These are phyloP conservation scores for Ogataea nonfermentans DNA, from an alignment of 805 yeast species.

Conservation along the genomic window DNA sequence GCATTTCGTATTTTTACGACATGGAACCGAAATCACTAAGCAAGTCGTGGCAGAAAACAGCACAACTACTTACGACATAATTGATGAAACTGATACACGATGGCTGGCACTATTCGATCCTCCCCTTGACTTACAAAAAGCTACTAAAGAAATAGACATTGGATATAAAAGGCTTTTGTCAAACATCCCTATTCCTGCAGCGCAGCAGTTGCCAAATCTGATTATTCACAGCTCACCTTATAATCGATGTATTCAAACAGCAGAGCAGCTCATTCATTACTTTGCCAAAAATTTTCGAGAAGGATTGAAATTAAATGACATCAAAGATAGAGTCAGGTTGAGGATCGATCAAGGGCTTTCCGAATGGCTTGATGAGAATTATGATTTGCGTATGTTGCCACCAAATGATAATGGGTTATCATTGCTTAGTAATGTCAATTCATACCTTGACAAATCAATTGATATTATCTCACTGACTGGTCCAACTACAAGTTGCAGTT, in stretches of 20 bases:
- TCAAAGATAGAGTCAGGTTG: not conserved
- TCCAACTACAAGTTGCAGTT: not conserved
- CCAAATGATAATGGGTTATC: constrained; percentile 47
- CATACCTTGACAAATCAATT: constrained; percentile 32
- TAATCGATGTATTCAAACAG: constrained; percentile 43
- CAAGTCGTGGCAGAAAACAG: constrained; percentile 1
- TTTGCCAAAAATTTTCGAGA: not conserved
- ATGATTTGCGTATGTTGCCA: constrained; percentile 39
- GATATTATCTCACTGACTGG: not conserved
- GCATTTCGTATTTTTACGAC: constrained; percentile 35
- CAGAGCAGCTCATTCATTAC: constrained; percentile 30
- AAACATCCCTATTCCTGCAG: constrained; percentile 19
- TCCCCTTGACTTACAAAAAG: constrained; percentile 29
- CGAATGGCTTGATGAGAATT: constrained; percentile 44
- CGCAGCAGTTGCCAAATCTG: constrained; percentile 15
- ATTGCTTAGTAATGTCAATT: constrained; percentile 38
- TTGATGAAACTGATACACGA: constrained; percentile 21
- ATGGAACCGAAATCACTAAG: constrained; percentile 34
- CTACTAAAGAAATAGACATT: constrained; percentile 28
- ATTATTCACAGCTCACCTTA: constrained; percentile 43
- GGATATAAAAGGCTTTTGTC: constrained; percentile 28
- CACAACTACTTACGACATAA: not conserved
- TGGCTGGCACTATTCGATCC: constrained; percentile 39
- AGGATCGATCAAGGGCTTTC: constrained; percentile 39
- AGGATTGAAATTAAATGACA: not conserved